phyloP scores from a whole-genome alignment of 768 basidiomycete genomes.

The Boletus huronensis region DNA sequence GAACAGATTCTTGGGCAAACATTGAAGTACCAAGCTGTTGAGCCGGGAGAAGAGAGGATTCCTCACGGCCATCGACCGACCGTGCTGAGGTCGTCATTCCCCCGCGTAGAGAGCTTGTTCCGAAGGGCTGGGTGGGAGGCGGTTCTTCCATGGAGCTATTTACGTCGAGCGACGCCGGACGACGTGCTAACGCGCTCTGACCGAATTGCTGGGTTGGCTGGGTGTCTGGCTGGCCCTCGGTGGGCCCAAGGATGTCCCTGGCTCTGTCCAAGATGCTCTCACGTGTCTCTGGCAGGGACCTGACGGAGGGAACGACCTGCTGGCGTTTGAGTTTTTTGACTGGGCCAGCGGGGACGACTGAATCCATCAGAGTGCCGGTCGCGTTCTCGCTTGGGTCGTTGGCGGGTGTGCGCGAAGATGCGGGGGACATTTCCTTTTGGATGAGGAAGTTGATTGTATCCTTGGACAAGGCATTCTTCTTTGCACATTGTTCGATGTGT shows the following conservation, averaged over 20 bases:
- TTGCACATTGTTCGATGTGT: conserved; percentile 68
- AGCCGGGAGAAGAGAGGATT: neutral
- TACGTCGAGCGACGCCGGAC: neutral
- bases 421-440: conserved; percentile 43
- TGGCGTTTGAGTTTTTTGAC: conserved; percentile 44
- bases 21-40: conserved; percentile 6
- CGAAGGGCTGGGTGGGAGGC: conserved; percentile 39
- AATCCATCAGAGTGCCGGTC: conserved; percentile 47
- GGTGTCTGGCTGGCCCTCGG: conserved; percentile 2
- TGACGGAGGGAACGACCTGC: conserved; percentile 41
- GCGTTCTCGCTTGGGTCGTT: neutral
- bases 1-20: conserved; percentile 18
- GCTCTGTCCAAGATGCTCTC: conserved; percentile 39
- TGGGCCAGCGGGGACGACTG: conserved; percentile 44
- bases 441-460: conserved; percentile 56
- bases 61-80: neutral
- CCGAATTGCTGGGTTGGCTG: conserved; percentile 34
- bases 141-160: conserved; percentile 8
- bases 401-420: neutral
- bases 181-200: conserved; percentile 27
- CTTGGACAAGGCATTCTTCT: conserved; percentile 49
- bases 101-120: conserved; percentile 34
- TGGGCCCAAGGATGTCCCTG: conserved; percentile 30
- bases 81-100: neutral
- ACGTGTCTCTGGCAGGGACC: conserved; percentile 46